Conservation (phyloP, 2,329 filamentous ascomycete genomes). For the Colletotrichum godetiae region DNA sequence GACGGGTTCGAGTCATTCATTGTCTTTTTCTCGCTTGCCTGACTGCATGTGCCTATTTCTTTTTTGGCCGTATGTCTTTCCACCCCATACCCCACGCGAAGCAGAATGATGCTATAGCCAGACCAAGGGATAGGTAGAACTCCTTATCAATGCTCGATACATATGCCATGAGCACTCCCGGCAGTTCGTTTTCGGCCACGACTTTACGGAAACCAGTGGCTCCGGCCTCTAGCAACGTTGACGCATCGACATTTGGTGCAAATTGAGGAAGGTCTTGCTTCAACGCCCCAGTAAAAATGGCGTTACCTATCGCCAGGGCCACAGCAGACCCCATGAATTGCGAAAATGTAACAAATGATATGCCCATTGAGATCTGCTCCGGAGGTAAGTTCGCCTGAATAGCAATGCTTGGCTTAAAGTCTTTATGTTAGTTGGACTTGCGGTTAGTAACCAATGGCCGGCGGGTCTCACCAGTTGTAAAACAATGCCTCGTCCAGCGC, state of each 20-base stretch:
- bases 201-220: conserved; percentile 51
- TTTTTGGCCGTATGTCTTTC: conserved; percentile 55
- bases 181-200: conserved; percentile 44
- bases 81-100: conserved; percentile 58
- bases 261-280: not conserved
- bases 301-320: conserved; percentile 39
- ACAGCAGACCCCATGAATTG: conserved; percentile 41
- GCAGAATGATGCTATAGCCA: conserved; percentile 46
- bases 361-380: conserved; percentile 39
- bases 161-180: conserved; percentile 53
- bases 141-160: conserved; percentile 45
- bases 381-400: conserved; percentile 39
- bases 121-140: conserved; percentile 45
- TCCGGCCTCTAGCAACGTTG: conserved; percentile 52
- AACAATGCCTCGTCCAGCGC: conserved; percentile 32
- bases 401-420: conserved; percentile 39
- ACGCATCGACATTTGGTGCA: conserved; percentile 38
- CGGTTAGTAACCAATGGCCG: conserved; percentile 18
- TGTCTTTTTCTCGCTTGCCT: not conserved
- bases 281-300: conserved; percentile 38
- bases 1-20: conserved; percentile 16
- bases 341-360: conserved; percentile 40
- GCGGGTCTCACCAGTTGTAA: conserved; percentile 46
- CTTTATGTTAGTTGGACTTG: not conserved
- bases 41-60: not conserved